Evolutionary conservation across 2,329 filamentous ascomycete species (phyloP), one percentile per base, ranked within the genome.

Genomic region (Scytalidium lignicola): DNA sequence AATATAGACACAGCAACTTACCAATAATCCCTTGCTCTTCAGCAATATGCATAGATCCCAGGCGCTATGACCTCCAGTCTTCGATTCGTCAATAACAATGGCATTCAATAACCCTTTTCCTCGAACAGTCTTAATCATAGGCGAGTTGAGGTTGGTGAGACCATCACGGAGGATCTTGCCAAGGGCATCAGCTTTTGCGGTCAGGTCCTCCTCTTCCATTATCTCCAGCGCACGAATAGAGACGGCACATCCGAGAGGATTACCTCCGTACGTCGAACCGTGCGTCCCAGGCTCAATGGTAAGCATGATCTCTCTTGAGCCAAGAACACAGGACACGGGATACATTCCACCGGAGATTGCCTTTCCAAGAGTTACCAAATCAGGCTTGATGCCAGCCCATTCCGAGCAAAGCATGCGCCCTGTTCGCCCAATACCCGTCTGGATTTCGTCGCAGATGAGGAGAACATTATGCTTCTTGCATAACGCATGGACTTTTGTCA

Each of bases 311-410:
- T 96, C 91, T 71, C 86, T 90, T 62, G 84, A 84, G 54, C 87
- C 86, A 46, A 99, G 78, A 44, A 99, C 91, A 62, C 86, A 90
- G 53, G 90, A 96, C 50, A 99, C 93, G n/a, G 93, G 93, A 72
- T 99, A 99, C 86, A 97, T 93, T 69, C 93, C 93, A 55, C 93
- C 93, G 28, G 90, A 96, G 67, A 99, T 96, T 59, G 93, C 93
- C 75, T 99, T 99, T 65, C 93, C 93, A 28, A 99, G 83, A 43
- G 95, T 85, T 20, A 99, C 86, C 63, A 99, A 79, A 67, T 99
- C 93, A 37, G 92, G 93, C 75, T 92, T 95, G 75, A 99, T 90
- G 59, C 85, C 88, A 49, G 88, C 85, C 91, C 93, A 97, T 71
- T 99, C 83, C 63, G 88, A 86, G 77, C 90, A 96, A 48, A 99